Percentiles rank a stretch among this genome's conserved stretches.
Evolutionary conservation across 2,329 filamentous ascomycete species (phyloP).

Genomic region (Ampelomyces quisqualis): DNA sequence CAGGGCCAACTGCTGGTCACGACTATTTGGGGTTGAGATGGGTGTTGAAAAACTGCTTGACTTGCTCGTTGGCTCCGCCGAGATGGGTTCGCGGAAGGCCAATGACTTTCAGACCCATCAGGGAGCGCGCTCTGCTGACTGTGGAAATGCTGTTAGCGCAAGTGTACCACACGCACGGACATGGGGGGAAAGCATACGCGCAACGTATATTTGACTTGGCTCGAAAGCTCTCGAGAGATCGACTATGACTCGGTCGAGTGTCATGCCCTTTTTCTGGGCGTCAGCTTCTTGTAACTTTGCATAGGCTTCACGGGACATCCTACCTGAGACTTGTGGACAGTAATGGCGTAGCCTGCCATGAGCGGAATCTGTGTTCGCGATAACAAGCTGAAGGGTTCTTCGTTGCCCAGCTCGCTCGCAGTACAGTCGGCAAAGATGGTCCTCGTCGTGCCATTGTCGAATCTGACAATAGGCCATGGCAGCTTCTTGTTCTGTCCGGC

Average conservation of each 20-base stretch:
- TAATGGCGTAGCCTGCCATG: constrained; percentile 62
- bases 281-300: no score
- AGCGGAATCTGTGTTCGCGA: constrained; percentile 64
- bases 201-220: constrained; percentile 63
- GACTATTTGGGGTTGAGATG: no score
- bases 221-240: constrained; percentile 57
- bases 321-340: constrained; percentile 58
- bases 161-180: neutral
- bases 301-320: no score
- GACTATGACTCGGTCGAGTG: constrained; percentile 59
- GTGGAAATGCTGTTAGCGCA: constrained; percentile 3
- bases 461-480: constrained; percentile 56
- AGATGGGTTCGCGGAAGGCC: constrained; percentile 28
- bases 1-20: no score
- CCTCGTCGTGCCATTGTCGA: constrained; percentile 50
- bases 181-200: constrained; percentile 34
- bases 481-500: constrained; percentile 37
- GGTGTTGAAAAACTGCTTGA: constrained; percentile 36
- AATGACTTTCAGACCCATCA: constrained; percentile 52
- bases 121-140: constrained; percentile 56
- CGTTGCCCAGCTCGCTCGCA: constrained; percentile 51
- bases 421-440: constrained; percentile 57
- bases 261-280: constrained; percentile 53
- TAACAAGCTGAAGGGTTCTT: constrained; percentile 51
- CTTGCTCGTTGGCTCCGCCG: constrained; percentile 34